Evolutionary conservation across 345 rosid genomes (phyloP).

Genomic region (Noccaea bulbosa): DNA sequence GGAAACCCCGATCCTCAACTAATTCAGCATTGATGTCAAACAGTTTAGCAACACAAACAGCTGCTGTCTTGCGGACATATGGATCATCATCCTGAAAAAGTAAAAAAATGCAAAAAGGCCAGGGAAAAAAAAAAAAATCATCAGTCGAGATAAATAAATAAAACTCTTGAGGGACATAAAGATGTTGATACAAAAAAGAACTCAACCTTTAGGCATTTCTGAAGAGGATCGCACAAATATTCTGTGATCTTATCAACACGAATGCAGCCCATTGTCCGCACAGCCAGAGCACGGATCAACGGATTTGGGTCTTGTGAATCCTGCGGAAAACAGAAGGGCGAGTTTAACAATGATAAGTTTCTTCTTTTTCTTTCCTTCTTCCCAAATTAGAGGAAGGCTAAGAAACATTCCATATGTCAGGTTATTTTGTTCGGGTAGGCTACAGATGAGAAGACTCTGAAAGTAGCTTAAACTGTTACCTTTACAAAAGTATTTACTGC

Average conservation of each 20-base stretch:
- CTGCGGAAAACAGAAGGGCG: conserved; percentile 46
- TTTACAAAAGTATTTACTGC: conserved; percentile 96
- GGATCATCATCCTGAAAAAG: conserved; percentile 90
- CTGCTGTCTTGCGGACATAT: conserved; percentile 97
- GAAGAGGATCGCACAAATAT: conserved; percentile 95
- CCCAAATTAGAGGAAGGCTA: background rate
- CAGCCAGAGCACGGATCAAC: conserved; percentile 94
- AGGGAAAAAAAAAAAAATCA: background rate
- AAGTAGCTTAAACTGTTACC: conserved; percentile 49
- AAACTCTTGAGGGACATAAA: background rate
- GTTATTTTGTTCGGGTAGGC: background rate
- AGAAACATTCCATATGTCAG: background rate
- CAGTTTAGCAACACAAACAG: conserved; percentile 95
- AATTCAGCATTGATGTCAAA: conserved; percentile 94
- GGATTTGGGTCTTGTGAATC: conserved; percentile 99
- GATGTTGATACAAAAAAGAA: background rate
- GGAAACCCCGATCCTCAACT: conserved; percentile 95
- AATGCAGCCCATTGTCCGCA: conserved; percentile 98
- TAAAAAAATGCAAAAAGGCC: conserved; percentile 12
- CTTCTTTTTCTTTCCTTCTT: background rate
- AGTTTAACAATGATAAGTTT: background rate
- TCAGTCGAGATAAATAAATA: background rate
- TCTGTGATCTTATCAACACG: conserved; percentile 97
- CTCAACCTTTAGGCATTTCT: conserved; percentile 91
- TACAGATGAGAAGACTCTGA: background rate